phyloP scores from a whole-genome alignment of 1,284 basidiomycete species.

The Rhodotorula sp. region DNA sequence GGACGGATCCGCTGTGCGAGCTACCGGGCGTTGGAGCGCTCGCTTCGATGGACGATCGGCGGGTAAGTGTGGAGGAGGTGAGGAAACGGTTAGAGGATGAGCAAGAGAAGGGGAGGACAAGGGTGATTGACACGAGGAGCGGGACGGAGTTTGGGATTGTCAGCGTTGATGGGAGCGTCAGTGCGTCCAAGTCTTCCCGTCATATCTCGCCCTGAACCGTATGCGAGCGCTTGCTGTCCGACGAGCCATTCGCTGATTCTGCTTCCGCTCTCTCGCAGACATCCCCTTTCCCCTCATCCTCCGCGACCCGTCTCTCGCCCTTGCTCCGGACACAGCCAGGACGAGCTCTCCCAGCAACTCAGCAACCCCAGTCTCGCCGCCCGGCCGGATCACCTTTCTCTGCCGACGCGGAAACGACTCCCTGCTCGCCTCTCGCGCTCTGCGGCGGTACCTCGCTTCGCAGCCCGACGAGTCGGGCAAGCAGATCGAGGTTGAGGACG shows the following conservation, averaged over 20 bases:
- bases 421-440: slow-evolving; percentile 71
- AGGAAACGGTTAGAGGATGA: slow-evolving; percentile 1
- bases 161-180: slow-evolving; percentile 67
- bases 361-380: background rate
- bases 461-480: slow-evolving; percentile 33
- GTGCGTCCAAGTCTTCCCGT: slow-evolving; percentile 57
- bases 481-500: slow-evolving; percentile 58
- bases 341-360: background rate
- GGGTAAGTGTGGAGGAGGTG: slow-evolving; percentile 3
- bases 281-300: slow-evolving; percentile 64
- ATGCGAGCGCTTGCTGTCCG: background rate
- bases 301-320: slow-evolving; percentile 55
- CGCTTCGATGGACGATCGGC: slow-evolving; percentile 38
- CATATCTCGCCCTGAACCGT: background rate
- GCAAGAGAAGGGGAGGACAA: background rate
- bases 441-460: slow-evolving; percentile 49
- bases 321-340: slow-evolving; percentile 19
- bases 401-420: slow-evolving; percentile 94
- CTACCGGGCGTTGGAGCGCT: slow-evolving; percentile 76
- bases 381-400: slow-evolving; percentile 59
- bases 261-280: slow-evolving; percentile 53
- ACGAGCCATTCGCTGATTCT: background rate
- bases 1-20: slow-evolving; percentile 27
- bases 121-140: slow-evolving; percentile 78
- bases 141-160: slow-evolving; percentile 83